Percentiles rank a stretch among this genome's conserved stretches.
Evolutionary conservation across 1,284 basidiomycete species (phyloP).

Genomic region (Athelia psychrophila): DNA sequence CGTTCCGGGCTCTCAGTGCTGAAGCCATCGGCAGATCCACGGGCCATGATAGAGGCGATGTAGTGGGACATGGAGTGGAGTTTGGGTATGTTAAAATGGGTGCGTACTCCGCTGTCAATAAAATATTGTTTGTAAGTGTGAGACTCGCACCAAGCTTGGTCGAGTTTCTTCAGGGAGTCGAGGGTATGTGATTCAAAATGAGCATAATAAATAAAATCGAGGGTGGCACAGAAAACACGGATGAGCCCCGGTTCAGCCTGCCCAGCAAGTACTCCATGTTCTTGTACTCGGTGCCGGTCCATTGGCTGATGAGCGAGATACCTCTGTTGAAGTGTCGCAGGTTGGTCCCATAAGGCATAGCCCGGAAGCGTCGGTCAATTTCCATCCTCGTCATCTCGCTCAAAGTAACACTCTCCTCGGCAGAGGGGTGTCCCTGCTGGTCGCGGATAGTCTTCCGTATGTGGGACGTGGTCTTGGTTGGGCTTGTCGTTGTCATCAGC

Average conservation of each 20-base stretch:
- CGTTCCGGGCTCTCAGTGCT: constrained; percentile 23
- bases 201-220: constrained; percentile 24
- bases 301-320: constrained; percentile 18
- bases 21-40: constrained; percentile 19
- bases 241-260: constrained; percentile 8
- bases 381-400: too few relatives aligned
- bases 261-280: constrained; percentile 16
- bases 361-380: constrained; percentile 19
- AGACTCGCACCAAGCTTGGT: constrained; percentile 17
- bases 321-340: constrained; percentile 23
- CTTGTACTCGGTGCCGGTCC: constrained; percentile 21
- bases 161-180: constrained; percentile 14
- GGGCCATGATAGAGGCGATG: constrained; percentile 12
- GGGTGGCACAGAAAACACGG: constrained; percentile 10
- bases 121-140: constrained; percentile 28
- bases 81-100: constrained; percentile 26
- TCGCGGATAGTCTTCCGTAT: background rate
- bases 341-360: constrained; percentile 16
- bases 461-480: background rate
- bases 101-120: constrained; percentile 11
- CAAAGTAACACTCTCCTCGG: too few relatives aligned
- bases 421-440: background rate
- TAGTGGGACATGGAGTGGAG: constrained; percentile 25
- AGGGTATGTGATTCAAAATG: constrained; percentile 16
- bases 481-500: background rate